Base-by-base conservation (phyloP, 2,329 filamentous ascomycete species). In the Tolypocladium tundrense region DNA sequence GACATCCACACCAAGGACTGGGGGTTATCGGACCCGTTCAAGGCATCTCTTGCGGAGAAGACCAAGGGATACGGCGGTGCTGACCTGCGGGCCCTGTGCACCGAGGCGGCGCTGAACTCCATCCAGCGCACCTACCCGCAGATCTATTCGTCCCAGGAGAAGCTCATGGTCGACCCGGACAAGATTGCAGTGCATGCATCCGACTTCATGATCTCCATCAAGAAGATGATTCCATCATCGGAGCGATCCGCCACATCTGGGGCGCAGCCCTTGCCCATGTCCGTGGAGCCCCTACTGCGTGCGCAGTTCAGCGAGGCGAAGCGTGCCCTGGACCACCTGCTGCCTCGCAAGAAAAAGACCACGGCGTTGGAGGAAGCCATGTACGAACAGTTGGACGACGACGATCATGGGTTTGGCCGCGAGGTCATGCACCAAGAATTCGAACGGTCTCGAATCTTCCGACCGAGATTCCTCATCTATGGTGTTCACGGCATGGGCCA, bases 51-150 rank as follows among this genome's bases (percentile, higher is more conserved):
- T 55, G 92, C 90, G 0, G 87, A 92, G 63, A 79, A 93, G 67
- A 97, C 93, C 4, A 97, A 97, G 73, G 95, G 95, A 16, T 97
- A 97, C 65, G 94, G 93, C 61, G 94, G 94, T 80, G 94, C 94
- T 35, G 94, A 99, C 74, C 77, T 99, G 62, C 86, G 94, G 61
- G 93, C 94, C 14, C 80, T 99, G 39, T 97, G 92, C 72, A 99
- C 94, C 0, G 94, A 99, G 77, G 93, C 94, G 41, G 91, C 94
- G 3, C 78, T 99, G 59, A 99, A 99, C 70, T 88, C 94, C 2
- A 94, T 99, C 31, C 94, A 99, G 72, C 83, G 94, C 65, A 93
- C 90, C 4, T 99, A 95, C 68, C 94, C 94, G 19, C 94, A 99
- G 68, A 97, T 99, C 61, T 99, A 99, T 76, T 84, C 85, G 31